Percentiles rank a stretch among this genome's conserved stretches.
Conservation (phyloP, 306 rosid species). For the Rubus parviflorus region DNA sequence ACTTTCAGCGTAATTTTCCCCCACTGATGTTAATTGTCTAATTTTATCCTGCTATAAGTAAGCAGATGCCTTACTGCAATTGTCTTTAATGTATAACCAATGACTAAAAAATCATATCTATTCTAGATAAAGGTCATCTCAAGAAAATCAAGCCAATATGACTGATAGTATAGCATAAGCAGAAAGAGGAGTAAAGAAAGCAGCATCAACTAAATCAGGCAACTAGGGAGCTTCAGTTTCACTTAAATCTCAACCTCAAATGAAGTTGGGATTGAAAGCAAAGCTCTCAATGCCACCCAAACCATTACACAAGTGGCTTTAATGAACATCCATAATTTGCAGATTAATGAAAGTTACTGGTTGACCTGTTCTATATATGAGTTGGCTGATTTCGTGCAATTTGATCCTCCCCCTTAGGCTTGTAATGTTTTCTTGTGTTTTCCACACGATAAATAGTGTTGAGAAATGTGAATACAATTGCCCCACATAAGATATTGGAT, state of each 20-base stretch:
- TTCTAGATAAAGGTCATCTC: neutral
- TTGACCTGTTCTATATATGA: neutral
- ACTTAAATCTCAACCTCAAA: slow-evolving; percentile 1
- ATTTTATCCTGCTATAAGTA: slow-evolving; percentile 66
- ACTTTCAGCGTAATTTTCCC: slow-evolving; percentile 44
- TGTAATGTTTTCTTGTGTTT: neutral
- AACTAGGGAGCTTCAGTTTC: neutral
- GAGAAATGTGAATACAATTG: neutral
- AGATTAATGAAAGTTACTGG: neutral
- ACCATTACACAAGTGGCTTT: neutral
- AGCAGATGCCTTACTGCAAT: slow-evolving; percentile 8
- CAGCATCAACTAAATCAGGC: neutral
- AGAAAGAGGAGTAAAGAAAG: neutral
- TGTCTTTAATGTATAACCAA: slow-evolving; percentile 16
- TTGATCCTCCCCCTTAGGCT: neutral
- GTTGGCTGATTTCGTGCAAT: neutral
- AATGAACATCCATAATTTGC: neutral
- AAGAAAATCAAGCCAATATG: neutral
- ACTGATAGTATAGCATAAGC: neutral
- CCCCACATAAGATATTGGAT: neutral
- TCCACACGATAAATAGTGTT: neutral
- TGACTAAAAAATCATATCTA: slow-evolving; percentile 1
- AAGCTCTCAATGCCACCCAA: neutral
- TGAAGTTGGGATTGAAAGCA: neutral
- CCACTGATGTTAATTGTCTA: slow-evolving; percentile 53